These are phyloP conservation scores for Neoconidiobolus thromboides DNA, from an alignment of 371 early-diverging fungal species.

Conservation along the genomic window DNA sequence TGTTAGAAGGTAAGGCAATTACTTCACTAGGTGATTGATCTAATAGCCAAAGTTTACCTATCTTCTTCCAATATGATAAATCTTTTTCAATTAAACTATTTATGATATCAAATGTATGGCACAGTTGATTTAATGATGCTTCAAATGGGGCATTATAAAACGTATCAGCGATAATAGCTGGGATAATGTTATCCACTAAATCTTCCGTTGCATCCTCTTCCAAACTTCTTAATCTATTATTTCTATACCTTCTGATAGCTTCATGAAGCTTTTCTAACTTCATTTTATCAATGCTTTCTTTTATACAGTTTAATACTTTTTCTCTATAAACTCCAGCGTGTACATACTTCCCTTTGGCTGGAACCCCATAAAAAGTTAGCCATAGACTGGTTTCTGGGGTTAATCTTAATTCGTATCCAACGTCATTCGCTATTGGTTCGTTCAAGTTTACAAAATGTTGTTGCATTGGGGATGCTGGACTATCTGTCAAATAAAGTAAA, in stretches of 20 bases:
- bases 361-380: constrained; percentile 38
- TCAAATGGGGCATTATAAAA: constrained; percentile 10
- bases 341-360: constrained; percentile 9
- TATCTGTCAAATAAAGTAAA: constrained; percentile 32
- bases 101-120: constrained; percentile 24
- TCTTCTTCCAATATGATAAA: constrained; percentile 31
- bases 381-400: constrained; percentile 24
- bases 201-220: constrained; percentile 44
- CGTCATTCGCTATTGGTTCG: constrained; percentile 29
- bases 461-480: constrained; percentile 27
- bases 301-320: constrained; percentile 15
- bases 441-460: constrained; percentile 36
- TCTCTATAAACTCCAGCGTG: constrained; percentile 14
- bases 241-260: constrained; percentile 16
- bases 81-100: constrained; percentile 24
- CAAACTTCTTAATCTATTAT: constrained; percentile 23
- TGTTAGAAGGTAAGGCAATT: constrained; percentile 27
- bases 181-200: constrained; percentile 22
- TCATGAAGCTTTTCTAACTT: constrained; percentile 13
- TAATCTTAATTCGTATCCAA: constrained; percentile 30
- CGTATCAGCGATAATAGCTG: constrained; percentile 34
- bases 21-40: constrained; percentile 32
- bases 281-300: constrained; percentile 14
- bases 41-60: constrained; percentile 33
- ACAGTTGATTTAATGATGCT: constrained; percentile 9